Conservation (phyloP, 768 basidiomycete genomes). For the Trametes maxima region DNA sequence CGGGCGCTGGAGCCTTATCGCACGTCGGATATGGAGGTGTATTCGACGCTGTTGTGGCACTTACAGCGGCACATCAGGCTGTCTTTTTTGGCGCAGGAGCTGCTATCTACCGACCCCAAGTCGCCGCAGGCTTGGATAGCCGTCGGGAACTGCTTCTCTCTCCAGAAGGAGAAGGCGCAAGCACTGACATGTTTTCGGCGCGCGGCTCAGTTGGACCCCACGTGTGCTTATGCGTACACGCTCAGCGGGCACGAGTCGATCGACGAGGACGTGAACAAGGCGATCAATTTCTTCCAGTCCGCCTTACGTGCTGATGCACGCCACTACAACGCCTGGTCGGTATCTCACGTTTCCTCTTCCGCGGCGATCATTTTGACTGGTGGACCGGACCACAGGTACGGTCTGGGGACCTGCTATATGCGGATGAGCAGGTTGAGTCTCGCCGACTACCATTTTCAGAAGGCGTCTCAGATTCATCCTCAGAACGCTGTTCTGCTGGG, state of each 20-base stretch:
- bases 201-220: constrained; percentile 85
- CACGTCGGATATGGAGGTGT: constrained; percentile 91
- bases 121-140: constrained; percentile 94
- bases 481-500: constrained; percentile 94
- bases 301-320: constrained; percentile 89
- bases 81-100: constrained; percentile 90
- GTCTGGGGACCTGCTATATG: constrained; percentile 96
- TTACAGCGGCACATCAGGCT: constrained; percentile 80
- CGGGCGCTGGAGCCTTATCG: constrained; percentile 89
- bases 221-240: constrained; percentile 94
- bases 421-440: constrained; percentile 90
- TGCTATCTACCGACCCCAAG: constrained; percentile 81
- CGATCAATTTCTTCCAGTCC: constrained; percentile 88
- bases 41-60: constrained; percentile 96
- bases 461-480: constrained; percentile 90
- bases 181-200: constrained; percentile 94
- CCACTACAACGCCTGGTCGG: constrained; percentile 98
- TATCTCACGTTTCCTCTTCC: constrained; percentile 23
- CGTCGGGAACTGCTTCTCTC: constrained; percentile 92
- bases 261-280: constrained; percentile 93
- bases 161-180: constrained; percentile 92
- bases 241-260: constrained; percentile 96
- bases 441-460: constrained; percentile 96
- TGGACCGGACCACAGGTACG: constrained; percentile 69
- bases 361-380: constrained; percentile 10